Percentiles rank a stretch among this genome's conserved stretches.
phyloP scores from a whole-genome alignment of 306 rosid species.

The Vigna radiata region DNA sequence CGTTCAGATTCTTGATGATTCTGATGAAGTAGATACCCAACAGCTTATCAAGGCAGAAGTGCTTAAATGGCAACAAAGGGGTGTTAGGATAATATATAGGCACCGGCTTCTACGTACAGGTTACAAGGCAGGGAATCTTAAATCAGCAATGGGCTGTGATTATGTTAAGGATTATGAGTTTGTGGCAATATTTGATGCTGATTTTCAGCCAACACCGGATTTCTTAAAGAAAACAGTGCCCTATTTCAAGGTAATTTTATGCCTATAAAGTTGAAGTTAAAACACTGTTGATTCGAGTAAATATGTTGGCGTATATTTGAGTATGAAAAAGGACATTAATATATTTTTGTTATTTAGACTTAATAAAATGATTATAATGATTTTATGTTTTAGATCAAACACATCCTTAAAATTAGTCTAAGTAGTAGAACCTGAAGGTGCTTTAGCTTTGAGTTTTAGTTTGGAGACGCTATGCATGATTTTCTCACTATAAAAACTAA shows the following conservation, averaged over 20 bases:
- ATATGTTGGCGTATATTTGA: conserved; percentile 22
- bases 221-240: conserved; percentile 95
- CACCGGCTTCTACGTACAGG: conserved; percentile 95
- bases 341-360: background rate
- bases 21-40: conserved; percentile 85
- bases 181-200: conserved; percentile 97
- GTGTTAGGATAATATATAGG: conserved; percentile 82
- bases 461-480: background rate
- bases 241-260: conserved; percentile 80
- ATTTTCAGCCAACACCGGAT: conserved; percentile 96
- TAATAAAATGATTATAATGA: conserved; percentile 7
- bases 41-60: conserved; percentile 95
- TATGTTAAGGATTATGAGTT: conserved; percentile 94
- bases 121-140: conserved; percentile 98
- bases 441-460: conserved; percentile 1
- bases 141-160: conserved; percentile 96
- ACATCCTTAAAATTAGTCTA: conserved; percentile 23
- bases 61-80: conserved; percentile 95
- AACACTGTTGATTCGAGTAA: conserved; percentile 21
- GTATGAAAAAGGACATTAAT: conserved; percentile 16
- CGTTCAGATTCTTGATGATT: conserved; percentile 94
- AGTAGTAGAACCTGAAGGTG: conserved; percentile 16
- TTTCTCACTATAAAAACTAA: background rate
- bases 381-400: conserved; percentile 28
- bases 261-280: background rate